A percentile compares a stretch with the other conserved stretches of the same genome.
Evolutionary conservation across 2,329 filamentous ascomycete genomes (phyloP).

Genomic region (Trichothecium roseum): DNA sequence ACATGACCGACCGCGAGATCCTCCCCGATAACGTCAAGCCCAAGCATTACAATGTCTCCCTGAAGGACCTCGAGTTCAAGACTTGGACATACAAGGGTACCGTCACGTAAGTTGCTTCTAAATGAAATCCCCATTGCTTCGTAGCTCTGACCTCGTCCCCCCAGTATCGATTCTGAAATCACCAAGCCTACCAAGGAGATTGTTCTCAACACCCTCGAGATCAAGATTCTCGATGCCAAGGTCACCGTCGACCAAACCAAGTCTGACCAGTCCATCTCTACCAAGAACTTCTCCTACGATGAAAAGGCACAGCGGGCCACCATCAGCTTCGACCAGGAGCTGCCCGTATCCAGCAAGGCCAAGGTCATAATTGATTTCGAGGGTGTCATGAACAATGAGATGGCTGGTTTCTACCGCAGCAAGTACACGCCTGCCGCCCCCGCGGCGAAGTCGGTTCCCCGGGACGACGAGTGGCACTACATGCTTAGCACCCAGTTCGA

Average conservation of each 20-base stretch:
- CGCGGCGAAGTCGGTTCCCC: conserved; percentile 67
- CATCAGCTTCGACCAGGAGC: conserved; percentile 62
- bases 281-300: conserved; percentile 68
- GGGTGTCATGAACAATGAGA: conserved; percentile 77
- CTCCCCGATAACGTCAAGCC: conserved; percentile 63
- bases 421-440: conserved; percentile 78
- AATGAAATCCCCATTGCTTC: conserved; percentile 1
- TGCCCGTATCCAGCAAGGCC: conserved; percentile 58
- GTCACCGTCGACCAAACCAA: conserved; percentile 48
- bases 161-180: conserved; percentile 65
- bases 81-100: conserved; percentile 71
- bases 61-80: conserved; percentile 71
- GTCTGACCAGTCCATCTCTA: conserved; percentile 44
- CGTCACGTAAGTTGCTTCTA: conserved; percentile 40
- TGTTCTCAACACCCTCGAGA: conserved; percentile 74
- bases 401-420: conserved; percentile 89
- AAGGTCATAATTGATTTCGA: conserved; percentile 62
- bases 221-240: conserved; percentile 61
- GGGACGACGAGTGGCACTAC: conserved; percentile 54
- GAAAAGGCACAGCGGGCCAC: conserved; percentile 74
- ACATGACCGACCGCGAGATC: conserved; percentile 51
- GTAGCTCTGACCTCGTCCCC: conserved; percentile 5
- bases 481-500: conserved; percentile 98
- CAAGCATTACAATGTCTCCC: conserved; percentile 72
- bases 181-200: conserved; percentile 64